Evolutionary conservation across 2,329 filamentous ascomycete genomes (phyloP).

Genomic region (Hymenoscyphus albidus): DNA sequence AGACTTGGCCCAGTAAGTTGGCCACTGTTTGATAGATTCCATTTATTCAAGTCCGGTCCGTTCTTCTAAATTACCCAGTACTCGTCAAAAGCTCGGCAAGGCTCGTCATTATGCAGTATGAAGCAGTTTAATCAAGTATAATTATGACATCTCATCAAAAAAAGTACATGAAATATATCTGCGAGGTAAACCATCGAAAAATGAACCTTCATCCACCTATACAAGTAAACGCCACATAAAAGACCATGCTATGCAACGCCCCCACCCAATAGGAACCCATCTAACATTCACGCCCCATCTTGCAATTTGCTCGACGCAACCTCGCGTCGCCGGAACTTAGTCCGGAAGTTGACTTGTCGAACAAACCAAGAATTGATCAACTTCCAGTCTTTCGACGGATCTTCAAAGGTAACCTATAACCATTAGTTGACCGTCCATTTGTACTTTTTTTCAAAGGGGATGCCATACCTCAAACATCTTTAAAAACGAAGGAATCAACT

Average conservation of each 20-base stretch:
- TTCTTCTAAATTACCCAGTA: too few relatives aligned
- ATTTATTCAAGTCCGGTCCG: too few relatives aligned
- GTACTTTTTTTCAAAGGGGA: background rate
- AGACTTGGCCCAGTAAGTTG: too few relatives aligned
- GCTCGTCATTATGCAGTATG: too few relatives aligned
- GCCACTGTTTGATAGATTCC: too few relatives aligned
- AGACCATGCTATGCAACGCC: background rate
- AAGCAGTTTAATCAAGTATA: too few relatives aligned
- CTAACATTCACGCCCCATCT: background rate
- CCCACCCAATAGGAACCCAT: background rate
- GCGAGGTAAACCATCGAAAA: background rate
- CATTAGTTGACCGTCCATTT: too few relatives aligned
- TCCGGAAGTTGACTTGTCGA: constrained; percentile 53
- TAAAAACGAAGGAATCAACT: constrained; percentile 57
- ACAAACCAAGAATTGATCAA: constrained; percentile 61
- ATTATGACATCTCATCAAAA: too few relatives aligned
- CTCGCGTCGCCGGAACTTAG: constrained; percentile 24
- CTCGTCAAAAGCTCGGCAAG: too few relatives aligned
- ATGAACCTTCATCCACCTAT: background rate
- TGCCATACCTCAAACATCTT: constrained; percentile 56
- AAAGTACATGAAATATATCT: too few relatives aligned
- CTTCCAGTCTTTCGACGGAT: constrained; percentile 54
- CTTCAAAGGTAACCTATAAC: constrained; percentile 49
- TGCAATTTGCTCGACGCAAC: background rate
- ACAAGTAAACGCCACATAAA: background rate